Base-by-base conservation (phyloP, 768 basidiomycete genomes). In the Coprinopsis marcescibilis region DNA sequence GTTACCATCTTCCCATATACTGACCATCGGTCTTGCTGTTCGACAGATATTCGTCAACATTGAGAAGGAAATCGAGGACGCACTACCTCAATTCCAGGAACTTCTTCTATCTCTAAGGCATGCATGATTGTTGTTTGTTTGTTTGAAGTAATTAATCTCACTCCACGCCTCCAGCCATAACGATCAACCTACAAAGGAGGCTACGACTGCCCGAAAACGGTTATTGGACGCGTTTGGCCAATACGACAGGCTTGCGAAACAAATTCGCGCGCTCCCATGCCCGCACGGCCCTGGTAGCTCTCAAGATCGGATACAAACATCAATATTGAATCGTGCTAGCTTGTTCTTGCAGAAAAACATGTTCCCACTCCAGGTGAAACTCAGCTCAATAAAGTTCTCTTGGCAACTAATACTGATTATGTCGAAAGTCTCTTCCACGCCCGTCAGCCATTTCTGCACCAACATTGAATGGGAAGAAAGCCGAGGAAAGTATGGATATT, bases 11-110 rank as follows among this genome's bases (percentile, higher is more conserved):
- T 3, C 34, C 35, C 38, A n/a, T n/a, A n/a, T 45, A 25, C 32
- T 19, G 37, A 33, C 37, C 20, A 10, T 20, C 41, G 19, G 25
- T 10, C 39, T 34, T 33, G 33, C 34, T 30, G 24, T 15, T 8
- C 32, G 23, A 5, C 62, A 91, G 77, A 76, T 77, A 1, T 81
- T 98, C 50, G 66, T 89, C 29, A 61, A 57, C 30, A 66, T 96
- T 6, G 93, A 99, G 67, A 75, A 77, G 44, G 93, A 97, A 54
- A 93, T 98, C n/a, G 88, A 91, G 59, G 85, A 85, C 25, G 67
- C 80, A 2, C 72, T 98, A 3, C 91, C 92, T 2, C 80, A 84
- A 52, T 94, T 95, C 60, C 90, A 95, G 55, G 92, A 95, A 57
- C 71, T 93, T 20, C 63, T 96, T 6, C 38, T 40, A 17, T 40